Conservation (phyloP, 2,329 filamentous ascomycete species). For the Neopestalotiopsis sp. region DNA sequence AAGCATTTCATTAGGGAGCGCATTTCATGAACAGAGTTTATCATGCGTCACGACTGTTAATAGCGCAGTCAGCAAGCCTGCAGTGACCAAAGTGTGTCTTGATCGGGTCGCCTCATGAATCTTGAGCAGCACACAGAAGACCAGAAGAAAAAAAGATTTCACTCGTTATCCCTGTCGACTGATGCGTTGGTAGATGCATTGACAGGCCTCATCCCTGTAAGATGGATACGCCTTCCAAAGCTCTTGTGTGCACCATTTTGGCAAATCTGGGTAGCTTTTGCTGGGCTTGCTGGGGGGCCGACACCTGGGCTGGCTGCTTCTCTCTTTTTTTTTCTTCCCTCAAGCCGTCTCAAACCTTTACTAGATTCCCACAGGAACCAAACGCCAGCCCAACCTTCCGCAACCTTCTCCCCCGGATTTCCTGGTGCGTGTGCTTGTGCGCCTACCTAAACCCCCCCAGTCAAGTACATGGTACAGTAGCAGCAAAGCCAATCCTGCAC, state of each 20-base stretch:
- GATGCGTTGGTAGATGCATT: not conserved
- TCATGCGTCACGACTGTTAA: not conserved
- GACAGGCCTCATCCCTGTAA: not conserved
- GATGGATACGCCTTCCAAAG: not conserved
- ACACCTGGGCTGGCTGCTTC: not conserved
- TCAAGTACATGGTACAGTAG: not conserved
- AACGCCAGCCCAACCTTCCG: conserved; percentile 9
- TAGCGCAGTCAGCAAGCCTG: not conserved
- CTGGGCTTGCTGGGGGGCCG: not conserved
- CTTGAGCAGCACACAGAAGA: not conserved
- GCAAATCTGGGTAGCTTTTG: not conserved
- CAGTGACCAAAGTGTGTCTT: too few species aligned
- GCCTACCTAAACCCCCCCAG: not conserved
- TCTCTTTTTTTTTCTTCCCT: not conserved
- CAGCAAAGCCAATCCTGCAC: not conserved
- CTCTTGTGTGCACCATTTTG: not conserved
- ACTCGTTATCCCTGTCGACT: not conserved
- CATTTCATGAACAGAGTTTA: not conserved
- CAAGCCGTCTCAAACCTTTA: conserved; percentile 13
- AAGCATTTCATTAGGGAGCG: not conserved
- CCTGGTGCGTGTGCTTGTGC: not conserved
- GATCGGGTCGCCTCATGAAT: too few species aligned
- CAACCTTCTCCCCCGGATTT: conserved; percentile 13
- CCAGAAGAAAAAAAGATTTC: not conserved
- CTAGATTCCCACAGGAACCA: conserved; percentile 3